Base-by-base conservation (phyloP, 2,329 filamentous ascomycete genomes). In the Microcyclospora tardicrescens region DNA sequence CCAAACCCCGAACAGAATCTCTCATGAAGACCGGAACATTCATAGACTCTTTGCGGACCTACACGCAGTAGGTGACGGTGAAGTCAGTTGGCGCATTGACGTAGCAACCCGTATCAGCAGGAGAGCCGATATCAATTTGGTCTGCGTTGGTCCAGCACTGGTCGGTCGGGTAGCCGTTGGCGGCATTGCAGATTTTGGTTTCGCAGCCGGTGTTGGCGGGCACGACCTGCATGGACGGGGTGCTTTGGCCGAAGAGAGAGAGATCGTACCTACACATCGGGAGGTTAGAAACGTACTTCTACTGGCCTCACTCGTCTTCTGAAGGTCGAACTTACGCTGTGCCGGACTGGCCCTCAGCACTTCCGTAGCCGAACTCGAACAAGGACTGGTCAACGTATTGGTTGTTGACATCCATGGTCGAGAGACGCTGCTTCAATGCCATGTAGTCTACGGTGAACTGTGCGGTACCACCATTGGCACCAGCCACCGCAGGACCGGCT, bases 81-180 rank as follows among this genome's bases (percentile, higher is more conserved):
- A 55, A 55, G 19, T 50, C 46, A 13, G 46, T 53, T 42, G 47
- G 47, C 9, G 52, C 53, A 6, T 53, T 13, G 19, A 4, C 8
- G 34, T 55, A 55, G 40, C 53, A 56, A n/a, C 52, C 51, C 10
- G 52, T 54, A 46, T 56, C 53, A 28, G 53, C 53, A 12, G 53
- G 51, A 34, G 43, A 48, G 1, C 49, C 51, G 28, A 41, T 31
- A 8, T 46, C 31, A 8, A 41, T 33, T 43, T 56, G 52, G 31
- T 47, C 36, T 6, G 50, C 44, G 30, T 47, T 43, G 16, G 52
- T 55, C 52, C 53, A 55, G 9, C 48, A 50, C 34, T 56, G 45
- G 13, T 34, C 33, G 9, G 37, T 27, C 16, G 43, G 41, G 39
- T 48, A 53, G 4, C 19, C 19, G 15, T 47, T 31, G 34, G 43